phyloP scores from a whole-genome alignment of 345 rosid genomes.

The Camelina laxa region DNA sequence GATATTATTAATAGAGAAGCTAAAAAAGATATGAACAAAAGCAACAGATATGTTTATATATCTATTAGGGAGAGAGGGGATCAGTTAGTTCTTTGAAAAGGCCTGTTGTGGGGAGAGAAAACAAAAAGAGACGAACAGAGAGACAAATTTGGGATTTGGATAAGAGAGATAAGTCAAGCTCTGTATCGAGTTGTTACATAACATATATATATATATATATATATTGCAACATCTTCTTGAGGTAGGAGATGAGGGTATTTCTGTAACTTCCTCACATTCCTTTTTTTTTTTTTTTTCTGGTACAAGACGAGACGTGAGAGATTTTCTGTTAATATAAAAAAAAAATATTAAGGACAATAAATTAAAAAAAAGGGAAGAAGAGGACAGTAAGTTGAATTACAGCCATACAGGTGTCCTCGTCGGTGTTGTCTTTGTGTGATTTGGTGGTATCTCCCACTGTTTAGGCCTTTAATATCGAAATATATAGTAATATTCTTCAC shows the following conservation, averaged over 20 bases:
- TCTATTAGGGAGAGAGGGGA: neutral
- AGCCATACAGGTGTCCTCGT: slow-evolving; percentile 34
- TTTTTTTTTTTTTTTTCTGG: neutral
- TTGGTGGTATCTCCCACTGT: slow-evolving; percentile 32
- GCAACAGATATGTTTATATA: neutral
- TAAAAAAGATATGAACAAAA: neutral
- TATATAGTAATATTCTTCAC: too few species aligned
- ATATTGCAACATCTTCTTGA: slow-evolving; percentile 4
- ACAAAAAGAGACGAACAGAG: neutral
- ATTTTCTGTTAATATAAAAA: slow-evolving; percentile 18
- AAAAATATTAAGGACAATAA: too few species aligned
- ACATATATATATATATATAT: too few species aligned
- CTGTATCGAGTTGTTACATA: slow-evolving; percentile 32
- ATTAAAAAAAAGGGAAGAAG: too few species aligned
- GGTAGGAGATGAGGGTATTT: slow-evolving; percentile 36
- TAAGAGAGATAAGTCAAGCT: slow-evolving; percentile 38
- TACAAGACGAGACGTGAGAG: slow-evolving; percentile 35
- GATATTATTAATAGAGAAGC: neutral
- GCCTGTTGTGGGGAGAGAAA: neutral
- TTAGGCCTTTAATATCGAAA: neutral
- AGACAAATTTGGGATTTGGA: slow-evolving; percentile 24
- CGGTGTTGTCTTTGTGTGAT: slow-evolving; percentile 12
- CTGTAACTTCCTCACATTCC: neutral
- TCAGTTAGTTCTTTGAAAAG: neutral
- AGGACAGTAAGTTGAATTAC: neutral